These are phyloP conservation scores for Paulownia fortunei DNA, from an alignment of 257 asterid genomes.

Conservation along the genomic window DNA sequence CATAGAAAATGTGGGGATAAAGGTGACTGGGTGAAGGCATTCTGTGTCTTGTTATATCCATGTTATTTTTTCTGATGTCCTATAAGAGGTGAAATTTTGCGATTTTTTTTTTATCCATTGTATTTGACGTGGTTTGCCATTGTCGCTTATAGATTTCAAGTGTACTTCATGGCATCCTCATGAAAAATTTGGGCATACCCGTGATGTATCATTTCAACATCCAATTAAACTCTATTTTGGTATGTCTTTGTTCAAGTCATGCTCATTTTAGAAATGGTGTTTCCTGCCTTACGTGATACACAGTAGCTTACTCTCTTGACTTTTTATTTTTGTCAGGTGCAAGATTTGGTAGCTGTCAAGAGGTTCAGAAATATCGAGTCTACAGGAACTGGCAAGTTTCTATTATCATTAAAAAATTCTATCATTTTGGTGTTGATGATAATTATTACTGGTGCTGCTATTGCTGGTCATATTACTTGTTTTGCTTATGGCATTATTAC, in stretches of 20 bases:
- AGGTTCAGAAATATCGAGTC: conserved; percentile 69
- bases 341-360: conserved; percentile 82
- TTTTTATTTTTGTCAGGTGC: conserved; percentile 62
- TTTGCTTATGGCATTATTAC: conserved; percentile 2
- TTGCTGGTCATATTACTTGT: conserved; percentile 17
- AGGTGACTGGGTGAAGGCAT: conserved; percentile 60
- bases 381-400: conserved; percentile 57
- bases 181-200: conserved; percentile 73
- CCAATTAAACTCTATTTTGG: conserved; percentile 96
- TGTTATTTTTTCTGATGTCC: conserved; percentile 10
- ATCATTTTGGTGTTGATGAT: conserved; percentile 11
- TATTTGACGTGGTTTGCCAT: conserved; percentile 29
- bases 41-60: conserved; percentile 27
- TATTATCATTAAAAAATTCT: conserved; percentile 4
- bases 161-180: conserved; percentile 76
- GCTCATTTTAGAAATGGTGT: conserved; percentile 29
- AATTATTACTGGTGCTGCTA: conserved; percentile 15
- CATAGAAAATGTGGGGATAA: conserved; percentile 94
- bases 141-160: conserved; percentile 64
- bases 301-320: conserved; percentile 26
- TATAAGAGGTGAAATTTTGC: conserved; percentile 16
- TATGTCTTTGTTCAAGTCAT: conserved; percentile 38
- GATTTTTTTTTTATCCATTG: conserved; percentile 21
- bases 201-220: conserved; percentile 88
- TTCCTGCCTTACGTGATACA: conserved; percentile 24